Evolutionary conservation across 768 basidiomycete species (phyloP).

Genomic region (Cystobasidium onofrii): DNA sequence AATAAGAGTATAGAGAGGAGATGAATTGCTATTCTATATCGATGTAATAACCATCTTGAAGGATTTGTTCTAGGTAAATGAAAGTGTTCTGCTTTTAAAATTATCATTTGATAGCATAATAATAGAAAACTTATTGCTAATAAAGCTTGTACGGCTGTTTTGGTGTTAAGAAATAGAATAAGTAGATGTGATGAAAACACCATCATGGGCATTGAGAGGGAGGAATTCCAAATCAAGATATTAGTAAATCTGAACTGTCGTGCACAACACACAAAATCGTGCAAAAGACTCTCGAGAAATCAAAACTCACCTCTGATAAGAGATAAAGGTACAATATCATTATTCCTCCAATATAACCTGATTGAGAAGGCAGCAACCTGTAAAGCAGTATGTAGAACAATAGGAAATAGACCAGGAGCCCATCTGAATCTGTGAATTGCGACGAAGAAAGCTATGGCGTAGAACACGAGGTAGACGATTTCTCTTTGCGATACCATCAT

Average conservation of each 20-base stretch:
- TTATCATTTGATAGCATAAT: constrained; percentile 3
- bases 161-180: background rate
- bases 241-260: too few species aligned
- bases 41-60: background rate
- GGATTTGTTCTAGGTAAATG: background rate
- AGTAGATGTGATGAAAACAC: background rate
- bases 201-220: too few species aligned
- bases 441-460: background rate
- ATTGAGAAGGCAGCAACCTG: background rate
- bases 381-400: background rate
- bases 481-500: background rate
- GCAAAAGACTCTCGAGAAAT: too few species aligned
- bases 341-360: background rate
- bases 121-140: background rate
- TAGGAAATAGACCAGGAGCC: background rate
- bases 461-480: background rate
- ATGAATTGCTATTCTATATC: background rate
- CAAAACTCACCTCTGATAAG: background rate
- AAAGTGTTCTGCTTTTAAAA: constrained; percentile 1
- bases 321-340: background rate
- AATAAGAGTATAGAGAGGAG: background rate
- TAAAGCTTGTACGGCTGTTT: background rate
- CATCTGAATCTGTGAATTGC: background rate
- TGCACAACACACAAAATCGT: too few species aligned
- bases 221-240: too few species aligned